Conservation (phyloP, 768 basidiomycete genomes). For the Lactarius sanguifluus region DNA sequence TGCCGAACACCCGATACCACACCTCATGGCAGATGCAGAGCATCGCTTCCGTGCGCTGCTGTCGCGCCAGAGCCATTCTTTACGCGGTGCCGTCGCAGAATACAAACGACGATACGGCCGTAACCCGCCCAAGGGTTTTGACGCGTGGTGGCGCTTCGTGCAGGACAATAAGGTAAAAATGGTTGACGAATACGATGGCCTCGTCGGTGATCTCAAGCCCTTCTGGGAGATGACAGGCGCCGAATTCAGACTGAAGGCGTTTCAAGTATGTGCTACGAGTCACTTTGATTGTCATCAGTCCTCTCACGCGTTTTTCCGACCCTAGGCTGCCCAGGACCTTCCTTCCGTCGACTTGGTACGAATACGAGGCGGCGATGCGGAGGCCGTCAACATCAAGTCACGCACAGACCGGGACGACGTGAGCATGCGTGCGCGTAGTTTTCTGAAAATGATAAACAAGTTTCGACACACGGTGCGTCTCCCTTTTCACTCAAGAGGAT, state of each 20-base stretch:
- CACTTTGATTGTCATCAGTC: slow-evolving; percentile 8
- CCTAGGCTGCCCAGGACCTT: slow-evolving; percentile 61
- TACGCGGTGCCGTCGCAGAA: slow-evolving; percentile 75
- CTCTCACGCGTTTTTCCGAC: slow-evolving; percentile 1
- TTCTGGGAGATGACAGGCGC: slow-evolving; percentile 76
- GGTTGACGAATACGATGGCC: slow-evolving; percentile 85
- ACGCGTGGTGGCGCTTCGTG: slow-evolving; percentile 85
- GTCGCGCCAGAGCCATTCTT: slow-evolving; percentile 72
- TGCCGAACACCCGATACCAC: slow-evolving; percentile 76
- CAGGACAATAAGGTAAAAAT: slow-evolving; percentile 69
- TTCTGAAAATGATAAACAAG: slow-evolving; percentile 69
- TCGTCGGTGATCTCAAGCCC: slow-evolving; percentile 78
- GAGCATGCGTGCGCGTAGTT: slow-evolving; percentile 75
- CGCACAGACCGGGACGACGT: slow-evolving; percentile 66
- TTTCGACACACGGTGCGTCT: slow-evolving; percentile 60
- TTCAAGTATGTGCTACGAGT: slow-evolving; percentile 46
- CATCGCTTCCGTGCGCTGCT: slow-evolving; percentile 64
- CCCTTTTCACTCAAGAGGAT: background rate
- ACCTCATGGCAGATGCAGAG: slow-evolving; percentile 83
- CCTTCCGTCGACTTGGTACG: slow-evolving; percentile 88
- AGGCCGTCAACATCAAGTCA: slow-evolving; percentile 54
- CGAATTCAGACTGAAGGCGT: slow-evolving; percentile 65
- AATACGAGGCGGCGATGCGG: slow-evolving; percentile 61
- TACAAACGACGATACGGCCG: slow-evolving; percentile 77
- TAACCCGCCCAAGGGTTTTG: slow-evolving; percentile 87